Conservation (phyloP, 139 green algal genomes). For the Coccomyxa sp. region DNA sequence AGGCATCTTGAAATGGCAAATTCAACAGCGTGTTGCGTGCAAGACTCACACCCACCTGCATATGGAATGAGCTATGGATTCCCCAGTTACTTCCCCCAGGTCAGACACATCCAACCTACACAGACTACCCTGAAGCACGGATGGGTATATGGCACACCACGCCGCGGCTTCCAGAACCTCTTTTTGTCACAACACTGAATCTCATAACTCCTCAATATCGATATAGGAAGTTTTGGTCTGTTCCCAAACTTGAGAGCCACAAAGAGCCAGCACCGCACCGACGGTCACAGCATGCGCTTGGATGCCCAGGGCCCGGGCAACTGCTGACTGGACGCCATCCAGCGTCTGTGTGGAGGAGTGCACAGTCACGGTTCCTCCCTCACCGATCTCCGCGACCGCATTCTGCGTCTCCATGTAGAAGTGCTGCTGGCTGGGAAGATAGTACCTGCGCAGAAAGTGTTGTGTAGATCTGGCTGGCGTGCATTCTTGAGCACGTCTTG, state of each 20-base stretch:
- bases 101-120: too few relatives aligned
- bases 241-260: neutral
- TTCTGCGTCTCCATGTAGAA: constrained; percentile 43
- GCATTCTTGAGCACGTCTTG: too few relatives aligned
- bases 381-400: constrained; percentile 20
- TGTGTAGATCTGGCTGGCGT: too few relatives aligned
- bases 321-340: constrained; percentile 22
- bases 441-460: neutral
- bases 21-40: too few relatives aligned
- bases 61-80: too few relatives aligned
- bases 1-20: too few relatives aligned
- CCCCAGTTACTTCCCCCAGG: too few relatives aligned
- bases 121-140: too few relatives aligned
- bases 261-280: constrained; percentile 1
- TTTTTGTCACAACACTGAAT: too few relatives aligned
- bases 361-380: constrained; percentile 22
- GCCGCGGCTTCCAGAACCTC: too few relatives aligned
- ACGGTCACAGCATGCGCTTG: constrained; percentile 21
- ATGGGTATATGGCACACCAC: too few relatives aligned
- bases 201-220: neutral
- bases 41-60: too few relatives aligned
- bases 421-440: constrained; percentile 36
- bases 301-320: constrained; percentile 18
- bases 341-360: constrained; percentile 27
- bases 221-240: neutral